Evolutionary conservation across 176 grass and related monocot species (phyloP).

Genomic region (Eleusine coracana): DNA sequence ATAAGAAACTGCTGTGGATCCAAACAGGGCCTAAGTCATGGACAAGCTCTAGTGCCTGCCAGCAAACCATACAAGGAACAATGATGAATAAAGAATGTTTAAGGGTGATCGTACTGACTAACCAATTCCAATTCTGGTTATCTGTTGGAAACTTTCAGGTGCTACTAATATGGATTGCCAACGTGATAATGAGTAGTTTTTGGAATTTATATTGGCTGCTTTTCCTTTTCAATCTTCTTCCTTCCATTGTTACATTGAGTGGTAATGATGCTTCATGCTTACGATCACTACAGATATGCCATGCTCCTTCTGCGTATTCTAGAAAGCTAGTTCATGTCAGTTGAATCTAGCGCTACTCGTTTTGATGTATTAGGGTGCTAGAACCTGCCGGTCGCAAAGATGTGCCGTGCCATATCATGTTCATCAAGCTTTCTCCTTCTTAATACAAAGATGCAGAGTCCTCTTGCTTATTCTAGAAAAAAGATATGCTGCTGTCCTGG

Average conservation of each 20-base stretch:
- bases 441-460: too few relatives aligned
- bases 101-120: background rate
- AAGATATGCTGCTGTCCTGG: background rate
- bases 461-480: background rate
- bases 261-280: conserved; percentile 8
- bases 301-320: too few relatives aligned
- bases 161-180: background rate
- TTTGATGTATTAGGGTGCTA: too few relatives aligned
- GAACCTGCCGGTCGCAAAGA: too few relatives aligned
- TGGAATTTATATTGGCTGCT: background rate
- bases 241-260: background rate
- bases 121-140: background rate
- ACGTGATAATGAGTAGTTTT: background rate
- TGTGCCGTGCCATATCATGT: too few relatives aligned
- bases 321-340: too few relatives aligned
- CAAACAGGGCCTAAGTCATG: too few relatives aligned
- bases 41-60: conserved; percentile 30
- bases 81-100: background rate
- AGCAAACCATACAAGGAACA: conserved; percentile 1
- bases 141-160: background rate
- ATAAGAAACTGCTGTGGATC: too few relatives aligned
- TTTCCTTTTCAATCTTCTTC: background rate
- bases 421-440: too few relatives aligned
- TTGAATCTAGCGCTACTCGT: too few relatives aligned
- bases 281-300: background rate